Base-by-base conservation (phyloP, 2,329 filamentous ascomycete genomes). In the Pseudogymnoascus sp. region DNA sequence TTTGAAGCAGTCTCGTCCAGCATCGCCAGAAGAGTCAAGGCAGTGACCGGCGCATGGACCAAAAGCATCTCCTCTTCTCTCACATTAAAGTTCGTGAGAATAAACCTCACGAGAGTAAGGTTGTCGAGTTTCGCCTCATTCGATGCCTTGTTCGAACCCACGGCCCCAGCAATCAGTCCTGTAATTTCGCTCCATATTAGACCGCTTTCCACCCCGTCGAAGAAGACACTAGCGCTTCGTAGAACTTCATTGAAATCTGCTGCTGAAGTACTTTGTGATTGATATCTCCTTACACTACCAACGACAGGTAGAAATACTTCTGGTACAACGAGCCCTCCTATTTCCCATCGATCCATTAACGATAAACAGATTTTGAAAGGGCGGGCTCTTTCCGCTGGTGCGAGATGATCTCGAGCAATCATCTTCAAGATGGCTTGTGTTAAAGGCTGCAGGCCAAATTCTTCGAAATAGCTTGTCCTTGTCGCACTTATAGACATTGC, bases 281-380 rank as follows among this genome's bases (percentile, higher is more conserved):
- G 87, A 76, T 92, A 97, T 54, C 81, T 78, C 68, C 88, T 86
- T 39, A 96, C 87, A 69, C 88, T 96, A 72, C 87, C 83, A 69
- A 99, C 84, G 26, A 93, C 87, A 3, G 93, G 90, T 12, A 97
- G 79, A 71, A 99, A 97, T 12, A 97, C 84, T 66, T 91, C 87
- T 0, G 93, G 90, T 1, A 97, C 88, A 57, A 99, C 86, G 16
- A 93, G 81, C 1, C 91, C 91, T 31, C 95, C 95, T 68, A 99
- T 93, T 74, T 99, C 95, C 93, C 92, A 97, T 64, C 93, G 87
- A 76, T 99, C 95, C 95, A 99, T 97, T 62, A 99, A 80, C 14
- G 96, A 97, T 2, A 97, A 82, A 71, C 92, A 96, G 67, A 97
- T 91, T 64, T 93, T 87, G 72, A 96, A 97, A 0, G 95, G 93